phyloP scores from a whole-genome alignment of 2,329 filamentous ascomycete genomes.

The Aureobasidium sp. region DNA sequence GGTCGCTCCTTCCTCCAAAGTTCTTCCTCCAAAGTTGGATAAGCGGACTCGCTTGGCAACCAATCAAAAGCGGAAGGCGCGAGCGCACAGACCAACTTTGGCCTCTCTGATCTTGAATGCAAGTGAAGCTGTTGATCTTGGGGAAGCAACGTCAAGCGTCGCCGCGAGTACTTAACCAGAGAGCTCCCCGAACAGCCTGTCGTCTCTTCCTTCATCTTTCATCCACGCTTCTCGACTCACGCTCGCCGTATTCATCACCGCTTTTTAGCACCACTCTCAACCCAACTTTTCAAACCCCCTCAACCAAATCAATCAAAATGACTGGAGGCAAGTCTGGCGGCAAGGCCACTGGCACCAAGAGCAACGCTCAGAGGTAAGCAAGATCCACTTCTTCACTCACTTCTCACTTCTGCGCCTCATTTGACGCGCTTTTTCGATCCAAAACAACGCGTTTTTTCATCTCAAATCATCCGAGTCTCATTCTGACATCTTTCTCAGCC shows the following conservation, averaged over 20 bases:
- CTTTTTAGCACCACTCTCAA: constrained; percentile 19
- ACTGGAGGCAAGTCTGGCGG: constrained; percentile 99
- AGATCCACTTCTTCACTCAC: constrained; percentile 28
- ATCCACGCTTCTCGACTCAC: constrained; percentile 28
- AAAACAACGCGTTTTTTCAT: constrained; percentile 25
- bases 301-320: constrained; percentile 68
- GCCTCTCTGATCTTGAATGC: not conserved
- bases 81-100: not conserved
- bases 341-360: constrained; percentile 98
- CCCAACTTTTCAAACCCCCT: constrained; percentile 26
- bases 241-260: constrained; percentile 22
- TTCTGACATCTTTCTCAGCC: constrained; percentile 53
- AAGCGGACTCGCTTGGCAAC: not conserved
- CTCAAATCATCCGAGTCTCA: constrained; percentile 18
- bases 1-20: no score
- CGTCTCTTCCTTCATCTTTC: constrained; percentile 30
- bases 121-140: constrained; percentile 7
- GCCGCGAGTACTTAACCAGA: constrained; percentile 10
- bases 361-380: constrained; percentile 90
- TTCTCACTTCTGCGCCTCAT: constrained; percentile 18
- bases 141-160: constrained; percentile 12
- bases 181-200: constrained; percentile 20
- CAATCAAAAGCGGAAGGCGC: not conserved
- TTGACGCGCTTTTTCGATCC: constrained; percentile 37
- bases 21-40: no score